These are phyloP conservation scores for Xylariaceae sp. DNA, from an alignment of 2,329 filamentous ascomycete genomes.

Conservation along the genomic window DNA sequence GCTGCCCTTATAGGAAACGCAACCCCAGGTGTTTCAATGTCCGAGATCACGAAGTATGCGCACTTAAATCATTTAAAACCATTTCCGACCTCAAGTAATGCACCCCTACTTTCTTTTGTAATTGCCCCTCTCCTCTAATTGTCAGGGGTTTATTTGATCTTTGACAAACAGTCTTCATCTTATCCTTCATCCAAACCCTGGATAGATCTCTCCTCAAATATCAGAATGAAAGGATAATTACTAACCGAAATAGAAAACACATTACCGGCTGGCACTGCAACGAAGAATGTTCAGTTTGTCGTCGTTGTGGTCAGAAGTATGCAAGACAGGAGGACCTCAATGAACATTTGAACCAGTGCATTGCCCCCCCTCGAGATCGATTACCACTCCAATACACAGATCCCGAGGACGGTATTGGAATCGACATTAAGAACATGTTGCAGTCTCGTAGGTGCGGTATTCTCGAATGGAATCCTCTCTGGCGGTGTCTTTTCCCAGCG, in stretches of 20 bases:
- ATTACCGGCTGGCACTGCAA: constrained; percentile 8
- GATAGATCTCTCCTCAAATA: not conserved
- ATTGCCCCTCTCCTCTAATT: not conserved
- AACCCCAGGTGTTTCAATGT: constrained; percentile 15
- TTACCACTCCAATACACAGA: not conserved
- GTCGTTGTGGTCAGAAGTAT: constrained; percentile 4
- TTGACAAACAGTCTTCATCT: too few species aligned
- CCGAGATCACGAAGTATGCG: constrained; percentile 12
- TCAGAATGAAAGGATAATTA: constrained; percentile 1
- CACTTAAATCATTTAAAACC: constrained; percentile 10
- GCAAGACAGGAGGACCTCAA: not conserved
- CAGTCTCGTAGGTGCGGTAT: not conserved
- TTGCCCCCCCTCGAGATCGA: constrained; percentile 2
- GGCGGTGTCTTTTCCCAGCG: not conserved
- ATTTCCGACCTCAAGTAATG: constrained; percentile 13
- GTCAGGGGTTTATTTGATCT: not conserved
- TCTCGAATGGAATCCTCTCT: constrained; percentile 1
- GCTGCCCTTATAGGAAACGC: constrained; percentile 15
- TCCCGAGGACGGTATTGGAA: constrained; percentile 10
- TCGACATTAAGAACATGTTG: not conserved
- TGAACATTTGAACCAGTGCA: constrained; percentile 5
- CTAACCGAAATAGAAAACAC: constrained; percentile 11
- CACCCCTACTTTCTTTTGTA: not conserved
- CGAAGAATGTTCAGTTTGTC: constrained; percentile 1
- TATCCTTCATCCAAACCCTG: too few species aligned